Conservation (phyloP, 2,329 filamentous ascomycete species). For the Ceratocystis smalleyi region DNA sequence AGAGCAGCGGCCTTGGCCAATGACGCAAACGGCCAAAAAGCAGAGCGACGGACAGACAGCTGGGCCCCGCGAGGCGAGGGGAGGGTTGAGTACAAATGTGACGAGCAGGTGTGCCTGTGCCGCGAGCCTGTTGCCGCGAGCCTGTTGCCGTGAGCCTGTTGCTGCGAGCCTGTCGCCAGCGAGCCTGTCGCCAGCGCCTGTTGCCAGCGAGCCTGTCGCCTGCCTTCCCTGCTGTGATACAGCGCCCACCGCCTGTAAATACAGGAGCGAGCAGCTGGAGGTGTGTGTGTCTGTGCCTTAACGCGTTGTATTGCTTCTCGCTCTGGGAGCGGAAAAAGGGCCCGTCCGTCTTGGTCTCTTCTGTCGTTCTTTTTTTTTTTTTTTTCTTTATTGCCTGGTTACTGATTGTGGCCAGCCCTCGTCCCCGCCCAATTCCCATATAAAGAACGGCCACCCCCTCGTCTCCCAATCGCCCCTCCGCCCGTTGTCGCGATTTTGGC, state of each 20-base stretch:
- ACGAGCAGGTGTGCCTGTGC: not conserved
- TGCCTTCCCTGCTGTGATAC: not conserved
- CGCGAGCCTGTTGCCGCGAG: too few species aligned
- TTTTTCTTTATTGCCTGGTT: not conserved
- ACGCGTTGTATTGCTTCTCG: too few species aligned
- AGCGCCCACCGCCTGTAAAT: not conserved
- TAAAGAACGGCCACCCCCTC: slow-evolving; percentile 34
- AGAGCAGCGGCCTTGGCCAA: too few species aligned
- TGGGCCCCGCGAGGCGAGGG: not conserved
- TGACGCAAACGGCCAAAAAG: too few species aligned
- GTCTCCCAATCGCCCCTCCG: slow-evolving; percentile 29
- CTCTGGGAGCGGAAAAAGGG: not conserved
- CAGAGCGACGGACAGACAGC: not conserved
- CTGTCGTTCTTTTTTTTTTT: not conserved
- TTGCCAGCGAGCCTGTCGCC: too few species aligned
- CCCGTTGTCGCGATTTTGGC: slow-evolving; percentile 25
- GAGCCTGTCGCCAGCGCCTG: too few species aligned
- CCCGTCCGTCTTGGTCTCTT: not conserved
- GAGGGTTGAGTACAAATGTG: not conserved
- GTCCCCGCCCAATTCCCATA: slow-evolving; percentile 41
- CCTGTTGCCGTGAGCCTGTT: too few species aligned
- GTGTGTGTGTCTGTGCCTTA: too few species aligned
- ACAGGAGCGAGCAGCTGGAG: too few species aligned
- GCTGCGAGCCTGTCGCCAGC: too few species aligned
- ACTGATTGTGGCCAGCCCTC: slow-evolving; percentile 30